These are phyloP conservation scores for Purshia tridentata DNA, from an alignment of 306 rosid genomes.

Conservation along the genomic window DNA sequence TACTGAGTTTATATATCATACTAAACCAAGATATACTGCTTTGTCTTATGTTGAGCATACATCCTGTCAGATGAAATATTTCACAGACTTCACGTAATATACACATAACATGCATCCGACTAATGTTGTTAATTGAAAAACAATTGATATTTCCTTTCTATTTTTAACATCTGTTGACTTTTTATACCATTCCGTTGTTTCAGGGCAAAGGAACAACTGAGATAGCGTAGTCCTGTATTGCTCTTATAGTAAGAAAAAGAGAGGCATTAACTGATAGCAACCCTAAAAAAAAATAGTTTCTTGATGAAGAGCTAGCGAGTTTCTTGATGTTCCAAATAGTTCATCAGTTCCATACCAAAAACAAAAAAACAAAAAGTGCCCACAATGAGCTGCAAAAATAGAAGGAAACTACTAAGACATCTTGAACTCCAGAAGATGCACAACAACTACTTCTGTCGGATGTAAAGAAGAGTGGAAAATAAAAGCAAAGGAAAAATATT, in stretches of 20 bases:
- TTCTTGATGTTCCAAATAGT: no score
- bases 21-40: neutral
- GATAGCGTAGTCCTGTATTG: no score
- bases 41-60: neutral
- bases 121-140: neutral
- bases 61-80: neutral
- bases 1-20: neutral
- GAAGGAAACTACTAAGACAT: neutral
- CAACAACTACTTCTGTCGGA: neutral
- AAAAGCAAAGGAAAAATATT: no score
- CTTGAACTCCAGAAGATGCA: neutral
- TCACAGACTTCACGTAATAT: neutral
- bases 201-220: no score
- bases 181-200: no score
- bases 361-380: neutral
- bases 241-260: no score
- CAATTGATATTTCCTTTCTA: no score
- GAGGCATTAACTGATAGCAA: no score
- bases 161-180: no score
- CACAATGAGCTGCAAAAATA: neutral
- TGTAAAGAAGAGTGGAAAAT: neutral
- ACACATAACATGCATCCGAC: neutral
- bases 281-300: no score
- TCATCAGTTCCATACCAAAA: no score
- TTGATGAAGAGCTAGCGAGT: no score